Conservation (phyloP, 345 rosid genomes). For the Passiflora organensis region DNA sequence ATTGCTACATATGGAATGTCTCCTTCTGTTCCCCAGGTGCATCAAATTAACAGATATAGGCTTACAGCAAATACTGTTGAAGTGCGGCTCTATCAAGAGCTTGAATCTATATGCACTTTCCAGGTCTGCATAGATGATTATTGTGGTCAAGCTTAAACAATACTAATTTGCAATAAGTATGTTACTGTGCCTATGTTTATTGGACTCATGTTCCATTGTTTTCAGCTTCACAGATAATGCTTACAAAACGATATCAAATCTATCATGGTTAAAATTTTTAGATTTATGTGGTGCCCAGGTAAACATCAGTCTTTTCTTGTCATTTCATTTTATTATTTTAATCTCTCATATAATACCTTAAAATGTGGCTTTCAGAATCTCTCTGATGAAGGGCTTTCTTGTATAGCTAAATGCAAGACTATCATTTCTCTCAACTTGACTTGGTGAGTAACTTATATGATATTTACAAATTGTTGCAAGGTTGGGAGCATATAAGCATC, state of each 20-base stretch:
- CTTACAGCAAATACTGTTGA: slow-evolving; percentile 55
- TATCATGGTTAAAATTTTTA: slow-evolving; percentile 53
- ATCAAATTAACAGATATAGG: slow-evolving; percentile 78
- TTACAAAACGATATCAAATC: slow-evolving; percentile 60
- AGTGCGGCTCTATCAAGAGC: slow-evolving; percentile 53
- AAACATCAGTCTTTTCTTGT: slow-evolving; percentile 15
- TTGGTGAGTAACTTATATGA: slow-evolving; percentile 45
- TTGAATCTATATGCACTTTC: slow-evolving; percentile 93
- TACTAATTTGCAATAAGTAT: not conserved
- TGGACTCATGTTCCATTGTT: slow-evolving; percentile 8
- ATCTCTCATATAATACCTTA: slow-evolving; percentile 8
- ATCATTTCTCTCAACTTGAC: slow-evolving; percentile 74
- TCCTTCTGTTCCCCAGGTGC: slow-evolving; percentile 42
- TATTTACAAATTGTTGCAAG: slow-evolving; percentile 1
- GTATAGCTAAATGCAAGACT: slow-evolving; percentile 67
- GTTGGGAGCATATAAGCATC: not conserved
- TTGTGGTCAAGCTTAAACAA: slow-evolving; percentile 4
- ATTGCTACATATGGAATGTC: too few relatives aligned
- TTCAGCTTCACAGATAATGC: slow-evolving; percentile 73
- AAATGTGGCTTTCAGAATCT: slow-evolving; percentile 50
- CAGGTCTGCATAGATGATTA: slow-evolving; percentile 30
- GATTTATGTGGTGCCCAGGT: slow-evolving; percentile 98
- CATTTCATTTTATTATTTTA: not conserved
- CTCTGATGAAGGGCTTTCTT: slow-evolving; percentile 74
- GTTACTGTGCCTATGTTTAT: not conserved